Percentiles rank a stretch among this genome's conserved stretches.
Conservation (phyloP, 371 early-diverging fungal species). For the Chytridium lagenaria region DNA sequence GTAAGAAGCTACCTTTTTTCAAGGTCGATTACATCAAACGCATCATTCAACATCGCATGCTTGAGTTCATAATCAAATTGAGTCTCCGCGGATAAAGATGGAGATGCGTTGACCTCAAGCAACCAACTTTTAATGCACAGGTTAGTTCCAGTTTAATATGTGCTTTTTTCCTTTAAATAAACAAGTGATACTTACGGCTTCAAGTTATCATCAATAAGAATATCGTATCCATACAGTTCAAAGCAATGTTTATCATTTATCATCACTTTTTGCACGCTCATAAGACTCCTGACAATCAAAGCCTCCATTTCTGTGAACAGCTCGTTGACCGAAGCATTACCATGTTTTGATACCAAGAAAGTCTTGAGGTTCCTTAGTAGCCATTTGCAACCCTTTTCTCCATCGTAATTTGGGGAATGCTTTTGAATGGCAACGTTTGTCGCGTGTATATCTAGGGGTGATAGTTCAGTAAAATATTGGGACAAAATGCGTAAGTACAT, state of each 20-base stretch:
- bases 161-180: no score
- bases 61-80: slow-evolving; percentile 66
- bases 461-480: background rate
- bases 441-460: slow-evolving; percentile 58
- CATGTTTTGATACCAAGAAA: slow-evolving; percentile 56
- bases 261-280: slow-evolving; percentile 66
- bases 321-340: slow-evolving; percentile 44
- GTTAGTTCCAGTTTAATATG: no score
- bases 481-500: slow-evolving; percentile 35
- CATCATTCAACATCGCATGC: slow-evolving; percentile 61
- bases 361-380: slow-evolving; percentile 59
- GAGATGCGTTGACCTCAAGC: slow-evolving; percentile 66
- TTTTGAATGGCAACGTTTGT: slow-evolving; percentile 70
- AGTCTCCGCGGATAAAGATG: slow-evolving; percentile 62
- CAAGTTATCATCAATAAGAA: slow-evolving; percentile 60
- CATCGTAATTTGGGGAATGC: slow-evolving; percentile 60
- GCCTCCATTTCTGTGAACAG: slow-evolving; percentile 66
- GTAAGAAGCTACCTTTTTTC: slow-evolving; percentile 44
- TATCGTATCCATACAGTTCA: slow-evolving; percentile 67
- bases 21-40: slow-evolving; percentile 62
- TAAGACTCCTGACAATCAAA: slow-evolving; percentile 57
- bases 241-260: slow-evolving; percentile 69
- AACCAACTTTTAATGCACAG: slow-evolving; percentile 55
- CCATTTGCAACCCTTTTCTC: slow-evolving; percentile 66
- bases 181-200: slow-evolving; percentile 54